Base-by-base conservation (phyloP, 164 flowering plant genomes). In the Umbellularia californica region DNA sequence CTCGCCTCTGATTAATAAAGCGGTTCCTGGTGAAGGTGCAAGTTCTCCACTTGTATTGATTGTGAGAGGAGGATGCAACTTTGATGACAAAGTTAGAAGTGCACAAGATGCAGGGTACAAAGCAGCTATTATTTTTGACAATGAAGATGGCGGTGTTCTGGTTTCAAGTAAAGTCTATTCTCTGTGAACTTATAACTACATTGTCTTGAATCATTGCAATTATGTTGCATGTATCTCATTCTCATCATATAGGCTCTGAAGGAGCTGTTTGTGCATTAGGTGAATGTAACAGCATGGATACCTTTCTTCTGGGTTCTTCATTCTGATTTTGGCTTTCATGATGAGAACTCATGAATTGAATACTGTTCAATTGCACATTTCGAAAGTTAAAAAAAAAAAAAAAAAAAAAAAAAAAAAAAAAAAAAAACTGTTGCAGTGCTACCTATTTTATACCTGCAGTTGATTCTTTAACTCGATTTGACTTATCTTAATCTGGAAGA, bases 101-200 rank as follows among this genome's bases (percentile, higher is more conserved):
- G 99, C 95, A 1, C 99, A 96, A 76, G 81, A 69, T 70, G 97
- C 93, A 1, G 97, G 98, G 2, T 96, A 88, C 74, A 81, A 87
- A 79, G 95, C 99, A 71, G 97, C 92, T 71, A 89, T 96, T 79
- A 77, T 96, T 58, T 90, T 89, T 76, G 92, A 94, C 80, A 79
- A 87, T 79, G 91, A 80, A 73, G 84, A 87, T 73, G 84, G 74
- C 74, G 91, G 87, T 65, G 71, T 65, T 74, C 78, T 96, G 78
- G 86, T 96, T 80, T 87, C 97, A 88, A 94, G 99, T 96, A 91
- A 82, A 71, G 5, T 62, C 58, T 23, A 23, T 69, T 65, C 63
- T 58, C 17, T 15, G 62, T 27, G 30, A 70, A 23, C 25, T 47
- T 33, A 22, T 41, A 13, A 19, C 65, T 55, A 67, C n/a, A 13